phyloP scores from a whole-genome alignment of 768 basidiomycete genomes.

The Tulasnella sp. region DNA sequence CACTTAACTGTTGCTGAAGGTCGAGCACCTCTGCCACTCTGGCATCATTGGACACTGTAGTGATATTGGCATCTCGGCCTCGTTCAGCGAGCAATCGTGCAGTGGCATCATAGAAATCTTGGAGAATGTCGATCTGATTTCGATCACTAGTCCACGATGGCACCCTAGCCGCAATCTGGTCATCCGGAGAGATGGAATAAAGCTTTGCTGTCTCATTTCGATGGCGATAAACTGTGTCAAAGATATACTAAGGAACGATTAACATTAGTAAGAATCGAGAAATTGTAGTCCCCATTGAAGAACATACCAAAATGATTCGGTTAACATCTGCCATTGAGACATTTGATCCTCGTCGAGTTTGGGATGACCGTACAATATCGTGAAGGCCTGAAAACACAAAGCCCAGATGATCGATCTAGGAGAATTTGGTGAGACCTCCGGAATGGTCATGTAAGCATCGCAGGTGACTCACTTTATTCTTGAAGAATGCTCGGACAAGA shows the following conservation, averaged over 20 bases:
- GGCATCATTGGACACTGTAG: neutral
- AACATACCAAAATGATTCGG: conserved; percentile 49
- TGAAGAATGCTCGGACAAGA: conserved; percentile 73
- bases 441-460: neutral
- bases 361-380: conserved; percentile 34
- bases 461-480: conserved; percentile 32
- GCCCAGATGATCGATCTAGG: conserved; percentile 48
- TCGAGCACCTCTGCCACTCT: neutral
- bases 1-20: conserved; percentile 5
- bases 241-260: conserved; percentile 41
- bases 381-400: conserved; percentile 48
- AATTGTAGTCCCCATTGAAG: too few relatives aligned
- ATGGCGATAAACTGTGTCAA: conserved; percentile 61
- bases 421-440: neutral
- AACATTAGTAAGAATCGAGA: neutral
- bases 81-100: neutral
- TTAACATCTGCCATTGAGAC: conserved; percentile 53
- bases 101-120: conserved; percentile 48
- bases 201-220: conserved; percentile 55
- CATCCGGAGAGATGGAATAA: conserved; percentile 67
- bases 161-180: conserved; percentile 29
- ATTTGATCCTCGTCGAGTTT: conserved; percentile 33
- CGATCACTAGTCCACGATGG: conserved; percentile 75
- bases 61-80: neutral
- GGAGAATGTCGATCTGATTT: conserved; percentile 50